These are phyloP conservation scores for Meyerozyma guilliermondii DNA, from an alignment of 1,139 yeast species.

Conservation along the genomic window DNA sequence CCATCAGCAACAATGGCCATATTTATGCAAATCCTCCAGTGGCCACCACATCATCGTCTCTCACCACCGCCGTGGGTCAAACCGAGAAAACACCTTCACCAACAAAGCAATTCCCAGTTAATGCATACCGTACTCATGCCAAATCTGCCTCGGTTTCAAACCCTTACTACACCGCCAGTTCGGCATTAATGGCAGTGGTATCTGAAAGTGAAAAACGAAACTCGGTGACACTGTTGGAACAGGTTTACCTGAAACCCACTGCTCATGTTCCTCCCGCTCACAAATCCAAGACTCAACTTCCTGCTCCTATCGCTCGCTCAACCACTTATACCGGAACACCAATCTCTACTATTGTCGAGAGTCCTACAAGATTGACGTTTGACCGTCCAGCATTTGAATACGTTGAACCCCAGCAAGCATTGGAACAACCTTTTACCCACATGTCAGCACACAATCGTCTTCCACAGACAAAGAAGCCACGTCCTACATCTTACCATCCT, in stretches of 20 bases:
- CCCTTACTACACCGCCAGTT: slow-evolving; percentile 48
- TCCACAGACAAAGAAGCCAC: slow-evolving; percentile 51
- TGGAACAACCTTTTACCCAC: slow-evolving; percentile 24
- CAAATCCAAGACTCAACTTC: slow-evolving; percentile 10
- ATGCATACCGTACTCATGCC: slow-evolving; percentile 23
- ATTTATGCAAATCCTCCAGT: slow-evolving; percentile 41
- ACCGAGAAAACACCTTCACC: slow-evolving; percentile 17
- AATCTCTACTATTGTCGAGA: slow-evolving; percentile 42
- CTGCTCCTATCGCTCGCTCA: slow-evolving; percentile 30
- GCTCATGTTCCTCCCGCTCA: slow-evolving; percentile 3
- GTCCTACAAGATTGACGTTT: slow-evolving; percentile 28
- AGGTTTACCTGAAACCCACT: slow-evolving; percentile 5
- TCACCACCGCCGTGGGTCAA: slow-evolving; percentile 43
- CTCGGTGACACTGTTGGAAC: slow-evolving; percentile 16
- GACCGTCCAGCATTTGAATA: not conserved
- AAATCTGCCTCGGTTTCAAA: slow-evolving; percentile 32
- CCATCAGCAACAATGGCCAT: slow-evolving; percentile 28
- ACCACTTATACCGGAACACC: slow-evolving; percentile 39
- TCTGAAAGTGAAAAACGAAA: slow-evolving; percentile 26
- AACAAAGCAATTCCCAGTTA: slow-evolving; percentile 14
- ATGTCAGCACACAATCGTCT: slow-evolving; percentile 1
- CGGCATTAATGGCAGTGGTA: slow-evolving; percentile 65
- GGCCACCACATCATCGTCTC: slow-evolving; percentile 50
- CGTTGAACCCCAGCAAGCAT: slow-evolving; percentile 13
- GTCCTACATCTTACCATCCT: slow-evolving; percentile 82